These are phyloP conservation scores for Podospora didyma DNA, from an alignment of 495 filamentous ascomycete species.

Conservation along the genomic window DNA sequence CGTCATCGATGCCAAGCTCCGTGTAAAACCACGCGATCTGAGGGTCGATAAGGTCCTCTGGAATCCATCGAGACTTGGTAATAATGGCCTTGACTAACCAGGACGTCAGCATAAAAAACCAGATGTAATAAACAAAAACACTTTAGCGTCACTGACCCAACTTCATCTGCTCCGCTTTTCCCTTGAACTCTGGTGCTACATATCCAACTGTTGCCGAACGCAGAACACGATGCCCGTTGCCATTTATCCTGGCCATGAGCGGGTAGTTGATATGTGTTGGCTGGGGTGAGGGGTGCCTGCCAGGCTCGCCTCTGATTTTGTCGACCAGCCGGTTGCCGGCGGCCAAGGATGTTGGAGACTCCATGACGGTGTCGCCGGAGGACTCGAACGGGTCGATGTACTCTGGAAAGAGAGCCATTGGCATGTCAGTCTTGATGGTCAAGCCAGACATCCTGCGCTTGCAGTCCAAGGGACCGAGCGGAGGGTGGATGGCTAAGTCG, in stretches of 20 bases:
- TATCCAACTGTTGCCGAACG: slow-evolving; percentile 93
- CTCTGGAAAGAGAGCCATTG: slow-evolving; percentile 36
- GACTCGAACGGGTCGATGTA: slow-evolving; percentile 36
- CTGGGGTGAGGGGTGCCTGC: slow-evolving; percentile 74
- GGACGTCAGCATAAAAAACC: slow-evolving; percentile 16
- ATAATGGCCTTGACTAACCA: slow-evolving; percentile 39
- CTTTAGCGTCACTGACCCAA: slow-evolving; percentile 52
- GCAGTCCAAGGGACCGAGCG: slow-evolving; percentile 13
- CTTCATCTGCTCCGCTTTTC: slow-evolving; percentile 91
- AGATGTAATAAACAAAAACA: background rate
- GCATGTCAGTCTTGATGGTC: slow-evolving; percentile 43
- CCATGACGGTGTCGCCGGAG: slow-evolving; percentile 31
- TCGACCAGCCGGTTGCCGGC: slow-evolving; percentile 33
- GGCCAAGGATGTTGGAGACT: slow-evolving; percentile 15
- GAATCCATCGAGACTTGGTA: slow-evolving; percentile 67
- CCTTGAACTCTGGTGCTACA: slow-evolving; percentile 90
- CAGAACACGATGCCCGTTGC: slow-evolving; percentile 60
- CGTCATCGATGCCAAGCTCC: slow-evolving; percentile 94
- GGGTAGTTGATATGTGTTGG: slow-evolving; percentile 86
- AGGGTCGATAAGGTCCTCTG: slow-evolving; percentile 71
- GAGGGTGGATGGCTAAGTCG: slow-evolving; percentile 12
- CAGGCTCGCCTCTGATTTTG: slow-evolving; percentile 25
- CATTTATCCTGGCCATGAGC: slow-evolving; percentile 50
- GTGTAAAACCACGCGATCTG: slow-evolving; percentile 97
- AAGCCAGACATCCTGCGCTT: slow-evolving; percentile 30